These are phyloP conservation scores for Boletus rubropictus DNA, from an alignment of 768 basidiomycete species.

Conservation along the genomic window DNA sequence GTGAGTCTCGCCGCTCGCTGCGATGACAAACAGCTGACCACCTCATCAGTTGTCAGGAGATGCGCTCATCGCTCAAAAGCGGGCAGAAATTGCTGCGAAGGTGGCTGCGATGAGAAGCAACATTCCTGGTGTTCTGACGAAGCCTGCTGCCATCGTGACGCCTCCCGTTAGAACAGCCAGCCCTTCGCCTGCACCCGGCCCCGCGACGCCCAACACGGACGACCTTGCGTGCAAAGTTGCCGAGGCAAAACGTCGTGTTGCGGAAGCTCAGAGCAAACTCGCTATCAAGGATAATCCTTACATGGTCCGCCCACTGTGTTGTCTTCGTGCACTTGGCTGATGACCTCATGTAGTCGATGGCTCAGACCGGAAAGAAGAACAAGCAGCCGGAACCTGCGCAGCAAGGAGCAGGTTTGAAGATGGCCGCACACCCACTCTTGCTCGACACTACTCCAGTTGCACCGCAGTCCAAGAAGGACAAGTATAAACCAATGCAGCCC, in stretches of 20 bases:
- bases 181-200: conserved; percentile 37
- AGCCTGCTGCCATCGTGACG: conserved; percentile 23
- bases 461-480: conserved; percentile 77
- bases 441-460: conserved; percentile 53
- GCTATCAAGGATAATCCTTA: conserved; percentile 82
- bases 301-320: conserved; percentile 49
- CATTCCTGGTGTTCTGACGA: conserved; percentile 27
- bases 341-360: conserved; percentile 38
- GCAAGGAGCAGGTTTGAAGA: conserved; percentile 79
- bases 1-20: conserved; percentile 35
- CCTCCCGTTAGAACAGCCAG: conserved; percentile 25
- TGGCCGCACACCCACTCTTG: conserved; percentile 85
- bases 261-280: conserved; percentile 72
- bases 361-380: conserved; percentile 50
- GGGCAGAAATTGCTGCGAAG: conserved; percentile 81
- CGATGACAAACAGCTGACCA: background rate
- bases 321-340: conserved; percentile 1
- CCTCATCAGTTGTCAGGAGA: conserved; percentile 42
- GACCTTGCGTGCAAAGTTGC: conserved; percentile 69
- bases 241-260: conserved; percentile 81
- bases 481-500: conserved; percentile 98
- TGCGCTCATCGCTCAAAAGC: conserved; percentile 75
- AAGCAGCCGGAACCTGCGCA: conserved; percentile 58
- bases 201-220: conserved; percentile 43
- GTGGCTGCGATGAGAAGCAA: conserved; percentile 65